These are phyloP conservation scores for Escovopsis sp. DNA, from an alignment of 2,329 filamentous ascomycete genomes.

Conservation along the genomic window DNA sequence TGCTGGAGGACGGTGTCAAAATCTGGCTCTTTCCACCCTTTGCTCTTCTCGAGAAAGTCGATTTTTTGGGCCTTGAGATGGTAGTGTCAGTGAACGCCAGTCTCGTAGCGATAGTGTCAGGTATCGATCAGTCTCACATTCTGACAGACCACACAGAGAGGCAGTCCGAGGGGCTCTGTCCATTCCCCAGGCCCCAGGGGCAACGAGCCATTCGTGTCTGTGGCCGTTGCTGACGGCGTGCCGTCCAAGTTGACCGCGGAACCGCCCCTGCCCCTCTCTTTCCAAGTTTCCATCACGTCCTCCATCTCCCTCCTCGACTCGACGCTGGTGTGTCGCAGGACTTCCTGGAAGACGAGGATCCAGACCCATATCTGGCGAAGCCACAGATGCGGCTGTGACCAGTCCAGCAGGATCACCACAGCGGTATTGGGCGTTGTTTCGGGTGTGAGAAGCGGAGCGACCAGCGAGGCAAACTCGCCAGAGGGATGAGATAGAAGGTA, in stretches of 20 bases:
- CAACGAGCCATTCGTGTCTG: slow-evolving; percentile 53
- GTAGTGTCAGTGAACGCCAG: slow-evolving; percentile 8
- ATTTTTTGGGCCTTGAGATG: slow-evolving; percentile 62
- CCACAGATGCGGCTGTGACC: slow-evolving; percentile 89
- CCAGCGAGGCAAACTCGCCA: slow-evolving; percentile 64
- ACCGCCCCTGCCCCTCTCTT: slow-evolving; percentile 56
- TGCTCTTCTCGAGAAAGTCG: slow-evolving; percentile 75
- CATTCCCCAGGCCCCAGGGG: slow-evolving; percentile 82
- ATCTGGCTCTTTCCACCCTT: slow-evolving; percentile 88
- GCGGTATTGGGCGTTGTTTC: slow-evolving; percentile 75
- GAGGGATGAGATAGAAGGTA: slow-evolving; percentile 82
- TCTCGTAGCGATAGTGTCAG: slow-evolving; percentile 3
- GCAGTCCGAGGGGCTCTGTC: slow-evolving; percentile 77
- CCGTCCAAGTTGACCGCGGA: slow-evolving; percentile 48
- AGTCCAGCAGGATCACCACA: slow-evolving; percentile 85
- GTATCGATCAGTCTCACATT: slow-evolving; percentile 45
- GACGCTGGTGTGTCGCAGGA: slow-evolving; percentile 57
- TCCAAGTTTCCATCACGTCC: slow-evolving; percentile 68
- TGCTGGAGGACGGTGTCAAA: slow-evolving; percentile 95
- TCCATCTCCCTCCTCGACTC: slow-evolving; percentile 75
- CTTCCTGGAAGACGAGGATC: slow-evolving; percentile 68
- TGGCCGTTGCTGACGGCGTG: slow-evolving; percentile 38
- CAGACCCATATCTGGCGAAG: slow-evolving; percentile 77
- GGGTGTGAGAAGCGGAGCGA: slow-evolving; percentile 72
- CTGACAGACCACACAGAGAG: slow-evolving; percentile 89